Conservation (phyloP, 1,284 basidiomycete species). For the Abortiporus biennis region DNA sequence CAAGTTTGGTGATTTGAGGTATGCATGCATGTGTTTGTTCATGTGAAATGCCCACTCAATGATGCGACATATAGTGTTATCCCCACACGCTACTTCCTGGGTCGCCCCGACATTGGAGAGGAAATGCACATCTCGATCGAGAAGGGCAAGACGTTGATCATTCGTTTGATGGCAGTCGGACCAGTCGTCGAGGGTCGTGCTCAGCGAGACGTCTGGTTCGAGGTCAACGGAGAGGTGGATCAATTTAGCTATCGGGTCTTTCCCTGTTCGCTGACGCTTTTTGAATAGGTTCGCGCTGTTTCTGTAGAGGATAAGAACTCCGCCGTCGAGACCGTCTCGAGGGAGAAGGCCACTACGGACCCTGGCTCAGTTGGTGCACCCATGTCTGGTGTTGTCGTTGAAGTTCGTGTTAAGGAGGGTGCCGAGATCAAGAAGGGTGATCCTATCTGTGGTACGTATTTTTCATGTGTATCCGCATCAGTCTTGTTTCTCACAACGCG, state of each 20-base stretch:
- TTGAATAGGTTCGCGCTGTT: constrained; percentile 76
- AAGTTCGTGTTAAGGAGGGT: constrained; percentile 95
- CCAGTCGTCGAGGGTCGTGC: constrained; percentile 89
- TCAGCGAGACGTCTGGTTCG: constrained; percentile 96
- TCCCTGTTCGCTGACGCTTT: constrained; percentile 1
- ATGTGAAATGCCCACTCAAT: too few species aligned
- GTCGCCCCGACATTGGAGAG: constrained; percentile 86
- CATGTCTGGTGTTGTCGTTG: constrained; percentile 97
- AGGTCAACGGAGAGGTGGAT: constrained; percentile 89
- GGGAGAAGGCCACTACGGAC: constrained; percentile 90
- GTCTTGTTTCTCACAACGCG: constrained; percentile 9
- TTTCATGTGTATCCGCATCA: not conserved
- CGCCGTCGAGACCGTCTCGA: constrained; percentile 88
- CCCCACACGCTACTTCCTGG: constrained; percentile 96
- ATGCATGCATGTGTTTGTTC: too few species aligned
- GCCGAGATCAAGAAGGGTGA: constrained; percentile 98
- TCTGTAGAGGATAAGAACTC: constrained; percentile 94
- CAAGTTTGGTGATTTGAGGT: constrained; percentile 95
- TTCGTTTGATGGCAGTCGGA: constrained; percentile 94
- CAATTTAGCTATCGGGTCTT: too few species aligned
- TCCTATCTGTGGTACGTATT: constrained; percentile 70
- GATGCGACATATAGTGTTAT: constrained; percentile 55
- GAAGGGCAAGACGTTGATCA: constrained; percentile 94
- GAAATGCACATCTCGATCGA: constrained; percentile 98
- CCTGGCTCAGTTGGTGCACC: constrained; percentile 95